Conservation (phyloP, 1,284 basidiomycete genomes). For the Entoloma clypeatum region DNA sequence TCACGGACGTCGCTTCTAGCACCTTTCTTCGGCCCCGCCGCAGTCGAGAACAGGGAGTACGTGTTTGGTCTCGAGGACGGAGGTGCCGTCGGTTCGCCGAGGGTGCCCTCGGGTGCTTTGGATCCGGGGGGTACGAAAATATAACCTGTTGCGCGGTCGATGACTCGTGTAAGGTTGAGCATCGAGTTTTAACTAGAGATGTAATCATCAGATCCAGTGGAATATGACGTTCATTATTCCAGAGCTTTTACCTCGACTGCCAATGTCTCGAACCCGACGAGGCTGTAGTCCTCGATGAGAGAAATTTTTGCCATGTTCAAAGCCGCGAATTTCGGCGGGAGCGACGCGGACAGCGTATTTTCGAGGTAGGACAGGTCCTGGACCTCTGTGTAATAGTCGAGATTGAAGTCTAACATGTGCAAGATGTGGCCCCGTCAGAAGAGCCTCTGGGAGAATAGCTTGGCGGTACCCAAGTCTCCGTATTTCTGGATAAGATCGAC, state of each 20-base stretch:
- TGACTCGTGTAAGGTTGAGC: slow-evolving; percentile 76
- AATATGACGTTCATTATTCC: too few relatives aligned
- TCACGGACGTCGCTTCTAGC: slow-evolving; percentile 65
- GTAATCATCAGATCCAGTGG: too few relatives aligned
- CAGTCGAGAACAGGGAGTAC: slow-evolving; percentile 64
- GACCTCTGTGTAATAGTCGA: slow-evolving; percentile 98
- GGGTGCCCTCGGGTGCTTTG: slow-evolving; percentile 48
- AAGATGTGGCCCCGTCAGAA: slow-evolving; percentile 14
- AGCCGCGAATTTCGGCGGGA: slow-evolving; percentile 64
- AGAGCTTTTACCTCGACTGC: slow-evolving; percentile 80
- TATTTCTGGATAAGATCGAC: slow-evolving; percentile 87
- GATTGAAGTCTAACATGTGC: slow-evolving; percentile 76
- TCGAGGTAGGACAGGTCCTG: slow-evolving; percentile 92
- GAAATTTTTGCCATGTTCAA: slow-evolving; percentile 91
- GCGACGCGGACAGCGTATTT: slow-evolving; percentile 64
- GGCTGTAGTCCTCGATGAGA: slow-evolving; percentile 89
- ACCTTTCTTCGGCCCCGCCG: slow-evolving; percentile 53
- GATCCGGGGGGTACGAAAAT: slow-evolving; percentile 64
- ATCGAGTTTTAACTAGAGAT: slow-evolving; percentile 90
- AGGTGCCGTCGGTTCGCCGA: slow-evolving; percentile 39
- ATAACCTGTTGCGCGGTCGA: slow-evolving; percentile 90
- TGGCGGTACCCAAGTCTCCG: slow-evolving; percentile 77
- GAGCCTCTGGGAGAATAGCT: slow-evolving; percentile 9
- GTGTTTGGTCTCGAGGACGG: slow-evolving; percentile 57
- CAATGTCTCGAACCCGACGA: slow-evolving; percentile 96